Percentiles rank a stretch among this genome's conserved stretches.
These are phyloP conservation scores for Neonectria sp. DNA, from an alignment of 2,329 filamentous ascomycete species.

Conservation along the genomic window DNA sequence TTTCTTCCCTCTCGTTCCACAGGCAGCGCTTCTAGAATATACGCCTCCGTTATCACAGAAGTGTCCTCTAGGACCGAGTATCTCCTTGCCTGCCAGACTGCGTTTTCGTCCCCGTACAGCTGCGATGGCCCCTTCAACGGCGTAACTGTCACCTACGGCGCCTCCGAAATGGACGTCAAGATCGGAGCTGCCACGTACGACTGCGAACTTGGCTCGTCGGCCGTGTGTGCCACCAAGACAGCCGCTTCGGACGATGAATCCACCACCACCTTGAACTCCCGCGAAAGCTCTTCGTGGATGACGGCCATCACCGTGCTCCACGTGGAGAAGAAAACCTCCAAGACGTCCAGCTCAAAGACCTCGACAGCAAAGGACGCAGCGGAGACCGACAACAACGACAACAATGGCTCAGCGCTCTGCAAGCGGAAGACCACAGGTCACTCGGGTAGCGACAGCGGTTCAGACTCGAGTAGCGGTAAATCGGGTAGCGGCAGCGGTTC, in stretches of 20 bases:
- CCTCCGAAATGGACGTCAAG: slow-evolving; percentile 29
- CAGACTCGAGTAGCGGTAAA: neutral
- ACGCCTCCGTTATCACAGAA: slow-evolving; percentile 44
- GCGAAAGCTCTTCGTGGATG: slow-evolving; percentile 40
- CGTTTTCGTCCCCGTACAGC: slow-evolving; percentile 32
- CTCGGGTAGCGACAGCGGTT: neutral
- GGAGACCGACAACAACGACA: neutral
- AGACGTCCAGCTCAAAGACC: slow-evolving; percentile 5
- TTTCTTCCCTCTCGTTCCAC: slow-evolving; percentile 37
- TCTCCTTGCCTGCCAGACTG: slow-evolving; percentile 43
- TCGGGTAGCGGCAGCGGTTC: neutral
- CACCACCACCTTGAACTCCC: slow-evolving; percentile 32
- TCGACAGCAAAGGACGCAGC: neutral
- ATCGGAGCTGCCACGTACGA: slow-evolving; percentile 40
- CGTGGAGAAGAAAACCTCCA: slow-evolving; percentile 18
- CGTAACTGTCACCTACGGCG: slow-evolving; percentile 39
- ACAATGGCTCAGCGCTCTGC: slow-evolving; percentile 6
- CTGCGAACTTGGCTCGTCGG: slow-evolving; percentile 31
- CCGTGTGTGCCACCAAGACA: slow-evolving; percentile 33
- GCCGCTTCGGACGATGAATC: neutral
- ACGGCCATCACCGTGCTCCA: slow-evolving; percentile 40
- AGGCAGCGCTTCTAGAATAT: slow-evolving; percentile 39
- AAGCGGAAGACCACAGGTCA: slow-evolving; percentile 23
- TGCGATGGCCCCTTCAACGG: slow-evolving; percentile 43
- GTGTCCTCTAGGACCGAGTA: slow-evolving; percentile 40